Evolutionary conservation across 441 rosid species (phyloP).

Genomic region (Populus hybrid): DNA sequence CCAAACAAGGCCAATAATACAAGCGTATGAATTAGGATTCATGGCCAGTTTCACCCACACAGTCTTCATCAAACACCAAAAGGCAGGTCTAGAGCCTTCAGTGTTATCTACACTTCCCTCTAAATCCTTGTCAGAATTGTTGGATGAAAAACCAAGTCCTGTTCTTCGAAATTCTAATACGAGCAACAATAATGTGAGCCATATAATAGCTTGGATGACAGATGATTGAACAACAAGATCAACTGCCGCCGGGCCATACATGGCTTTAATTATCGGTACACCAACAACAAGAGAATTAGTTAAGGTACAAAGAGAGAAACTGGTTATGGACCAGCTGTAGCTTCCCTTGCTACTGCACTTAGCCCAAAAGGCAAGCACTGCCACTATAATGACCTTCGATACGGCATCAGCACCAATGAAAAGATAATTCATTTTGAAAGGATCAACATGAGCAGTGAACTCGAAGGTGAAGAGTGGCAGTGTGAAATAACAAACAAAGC

Average conservation of each 20-base stretch:
- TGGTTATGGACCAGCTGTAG: conserved; percentile 82
- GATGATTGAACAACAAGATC: conserved; percentile 82
- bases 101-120: conserved; percentile 15
- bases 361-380: conserved; percentile 69
- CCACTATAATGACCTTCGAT: conserved; percentile 64
- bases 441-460: conserved; percentile 76
- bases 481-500: conserved; percentile 74
- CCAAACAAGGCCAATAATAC: conserved; percentile 80
- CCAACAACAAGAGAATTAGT: conserved; percentile 86
- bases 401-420: conserved; percentile 73
- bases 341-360: conserved; percentile 70
- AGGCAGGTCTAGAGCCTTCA: conserved; percentile 28
- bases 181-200: conserved; percentile 70
- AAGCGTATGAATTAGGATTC: conserved; percentile 87
- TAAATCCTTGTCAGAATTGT: conserved; percentile 17
- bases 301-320: conserved; percentile 71
- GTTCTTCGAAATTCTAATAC: conserved; percentile 65
- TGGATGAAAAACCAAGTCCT: conserved; percentile 19
- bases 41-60: conserved; percentile 69
- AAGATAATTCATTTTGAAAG: conserved; percentile 67
- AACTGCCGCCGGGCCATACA: conserved; percentile 73
- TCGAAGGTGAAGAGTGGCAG: conserved; percentile 81
- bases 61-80: conserved; percentile 50
- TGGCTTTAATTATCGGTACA: conserved; percentile 72
- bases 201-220: conserved; percentile 69